Evolutionary conservation across 441 rosid species (phyloP).

Genomic region (Melastoma candidum): DNA sequence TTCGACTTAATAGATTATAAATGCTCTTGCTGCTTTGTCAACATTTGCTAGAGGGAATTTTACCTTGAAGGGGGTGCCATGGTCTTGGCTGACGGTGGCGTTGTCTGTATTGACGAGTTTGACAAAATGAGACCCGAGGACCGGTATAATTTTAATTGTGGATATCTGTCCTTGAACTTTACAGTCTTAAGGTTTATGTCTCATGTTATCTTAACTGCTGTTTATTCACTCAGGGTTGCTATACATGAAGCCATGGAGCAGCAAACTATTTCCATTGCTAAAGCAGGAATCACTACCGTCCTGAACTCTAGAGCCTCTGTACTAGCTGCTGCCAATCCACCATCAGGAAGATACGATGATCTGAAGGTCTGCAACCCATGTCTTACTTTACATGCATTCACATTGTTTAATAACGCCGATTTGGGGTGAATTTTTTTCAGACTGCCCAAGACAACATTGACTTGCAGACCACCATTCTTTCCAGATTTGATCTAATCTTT

Average conservation of each 20-base stretch:
- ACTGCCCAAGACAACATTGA: conserved; percentile 95
- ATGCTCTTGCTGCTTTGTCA: not conserved
- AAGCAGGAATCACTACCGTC: conserved; percentile 97
- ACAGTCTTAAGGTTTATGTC: conserved; percentile 1
- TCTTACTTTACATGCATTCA: conserved; percentile 4
- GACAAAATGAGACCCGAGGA: conserved; percentile 99
- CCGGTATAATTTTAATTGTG: conserved; percentile 36
- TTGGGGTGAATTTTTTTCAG: conserved; percentile 28
- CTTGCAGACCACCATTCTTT: conserved; percentile 92
- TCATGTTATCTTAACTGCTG: conserved; percentile 6
- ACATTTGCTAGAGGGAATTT: conserved; percentile 68
- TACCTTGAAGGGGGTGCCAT: conserved; percentile 99
- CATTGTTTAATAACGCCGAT: conserved; percentile 6
- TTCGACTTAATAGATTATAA: not conserved
- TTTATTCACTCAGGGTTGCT: conserved; percentile 53
- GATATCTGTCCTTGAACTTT: conserved; percentile 3
- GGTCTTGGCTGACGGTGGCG: conserved; percentile 99
- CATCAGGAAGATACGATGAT: conserved; percentile 97
- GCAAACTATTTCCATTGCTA: conserved; percentile 97
- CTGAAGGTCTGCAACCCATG: conserved; percentile 53
- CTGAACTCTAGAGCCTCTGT: conserved; percentile 96
- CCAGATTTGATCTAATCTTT: conserved; percentile 93
- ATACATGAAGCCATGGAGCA: conserved; percentile 99
- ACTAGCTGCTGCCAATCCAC: conserved; percentile 98
- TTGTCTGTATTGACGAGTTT: conserved; percentile 94